Percentiles rank a stretch among this genome's conserved stretches.
Evolutionary conservation across 768 basidiomycete species (phyloP).

Genomic region (Podaxis rugospora): DNA sequence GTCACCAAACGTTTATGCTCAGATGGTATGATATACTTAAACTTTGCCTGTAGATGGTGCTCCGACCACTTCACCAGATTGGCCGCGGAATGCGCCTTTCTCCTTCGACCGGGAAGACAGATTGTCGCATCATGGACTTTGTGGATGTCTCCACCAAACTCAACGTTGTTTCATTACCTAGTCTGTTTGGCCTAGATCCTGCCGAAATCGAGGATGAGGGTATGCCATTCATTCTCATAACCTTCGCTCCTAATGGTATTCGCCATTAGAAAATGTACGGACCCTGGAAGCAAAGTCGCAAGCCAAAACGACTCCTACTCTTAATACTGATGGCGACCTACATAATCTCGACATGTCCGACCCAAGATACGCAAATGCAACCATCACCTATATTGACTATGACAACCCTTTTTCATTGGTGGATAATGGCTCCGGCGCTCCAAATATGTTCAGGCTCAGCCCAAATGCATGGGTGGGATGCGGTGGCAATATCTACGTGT

Average conservation of each 20-base stretch:
- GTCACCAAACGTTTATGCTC: slow-evolving; percentile 84
- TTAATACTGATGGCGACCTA: too few species aligned
- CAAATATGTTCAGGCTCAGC: slow-evolving; percentile 53
- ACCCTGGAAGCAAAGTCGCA: slow-evolving; percentile 5
- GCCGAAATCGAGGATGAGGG: slow-evolving; percentile 57
- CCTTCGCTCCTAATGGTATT: neutral
- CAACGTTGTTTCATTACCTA: slow-evolving; percentile 76
- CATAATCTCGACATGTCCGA: neutral
- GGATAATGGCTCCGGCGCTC: slow-evolving; percentile 42
- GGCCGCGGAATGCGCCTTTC: slow-evolving; percentile 90
- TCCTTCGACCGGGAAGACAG: slow-evolving; percentile 69
- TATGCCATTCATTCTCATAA: slow-evolving; percentile 25
- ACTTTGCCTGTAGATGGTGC: neutral
- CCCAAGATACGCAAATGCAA: slow-evolving; percentile 16
- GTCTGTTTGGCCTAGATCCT: slow-evolving; percentile 84
- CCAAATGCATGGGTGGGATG: slow-evolving; percentile 76
- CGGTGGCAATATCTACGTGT: slow-evolving; percentile 63
- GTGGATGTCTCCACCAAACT: slow-evolving; percentile 73
- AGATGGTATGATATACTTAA: slow-evolving; percentile 61
- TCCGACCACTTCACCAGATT: slow-evolving; percentile 49
- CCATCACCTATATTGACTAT: slow-evolving; percentile 72
- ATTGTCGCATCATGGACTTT: slow-evolving; percentile 90
- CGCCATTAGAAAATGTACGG: neutral
- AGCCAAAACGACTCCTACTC: neutral
- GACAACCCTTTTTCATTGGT: slow-evolving; percentile 67